Evolutionary conservation across 2,329 filamentous ascomycete species (phyloP), one percentile per base, ranked within the genome.

Genomic region (Colletotrichum sp.): DNA sequence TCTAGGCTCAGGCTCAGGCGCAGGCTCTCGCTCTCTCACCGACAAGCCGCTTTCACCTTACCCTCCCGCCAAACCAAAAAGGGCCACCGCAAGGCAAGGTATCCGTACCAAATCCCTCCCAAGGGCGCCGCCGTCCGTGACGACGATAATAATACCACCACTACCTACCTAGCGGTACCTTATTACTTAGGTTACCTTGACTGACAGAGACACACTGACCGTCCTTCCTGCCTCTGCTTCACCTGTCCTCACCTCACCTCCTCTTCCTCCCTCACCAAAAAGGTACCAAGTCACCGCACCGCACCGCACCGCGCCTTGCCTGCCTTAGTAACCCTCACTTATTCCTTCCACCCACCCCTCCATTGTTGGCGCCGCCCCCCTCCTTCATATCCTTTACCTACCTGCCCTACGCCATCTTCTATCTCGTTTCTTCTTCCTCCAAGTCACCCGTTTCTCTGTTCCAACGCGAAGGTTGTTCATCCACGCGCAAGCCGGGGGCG

Each of bases 401-500:
- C 57, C 68, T 52, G 26, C 44, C 32, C n/a, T 70, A 63, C 68
- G 65, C 70, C 63, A 68, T 34, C 18, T 52, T 16, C 57, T 26
- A 64, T 28, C 34, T 69, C 28, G 26, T 73, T 73, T 69, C 73
- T 73, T 69, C 64, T 69, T 69, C 44, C 34, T 65, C 39, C 64
- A 49, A 55, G 44, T 30, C 70, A 60, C 49, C 64, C 70, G 67
- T 34, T 28, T 60, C 64, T 76, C 64, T 36, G 44, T 64, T 73
- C 64, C 21, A 69, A 60, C 73, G 8, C 57, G 67, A 73, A 63
- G 24, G 32, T 63, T 59, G 16, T 72, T 34, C 64, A 64, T 68
- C 63, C 57, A 67, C 73, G 69, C 34, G 34, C 70, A 69, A 64
- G 39, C 44, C 63, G 60, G 63, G 63, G 73, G 73, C 39, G 44